Percentiles rank a stretch among this genome's conserved stretches.
These are phyloP conservation scores for Lipomyces starkeyi DNA, from an alignment of 805 yeast species.

Conservation along the genomic window DNA sequence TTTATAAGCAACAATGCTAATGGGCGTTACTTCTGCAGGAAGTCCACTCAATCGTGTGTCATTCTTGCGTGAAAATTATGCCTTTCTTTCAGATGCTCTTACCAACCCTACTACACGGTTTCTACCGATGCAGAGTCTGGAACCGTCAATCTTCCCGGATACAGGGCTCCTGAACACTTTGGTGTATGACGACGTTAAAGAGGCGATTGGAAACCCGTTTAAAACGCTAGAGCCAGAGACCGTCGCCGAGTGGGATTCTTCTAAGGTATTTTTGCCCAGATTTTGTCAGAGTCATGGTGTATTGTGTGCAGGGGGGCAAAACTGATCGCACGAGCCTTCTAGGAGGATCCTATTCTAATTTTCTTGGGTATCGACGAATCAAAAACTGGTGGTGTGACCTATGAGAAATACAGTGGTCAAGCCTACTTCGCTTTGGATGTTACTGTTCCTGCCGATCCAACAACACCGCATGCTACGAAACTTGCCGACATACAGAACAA, in stretches of 20 bases:
- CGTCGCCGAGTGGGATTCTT: constrained; percentile 47
- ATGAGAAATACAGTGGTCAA: constrained; percentile 45
- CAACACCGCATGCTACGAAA: constrained; percentile 1
- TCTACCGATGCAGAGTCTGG: constrained; percentile 49
- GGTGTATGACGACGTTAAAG: constrained; percentile 45
- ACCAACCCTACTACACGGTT: constrained; percentile 57
- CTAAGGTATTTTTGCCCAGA: constrained; percentile 44
- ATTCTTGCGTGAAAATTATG: constrained; percentile 62
- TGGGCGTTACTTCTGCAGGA: constrained; percentile 49
- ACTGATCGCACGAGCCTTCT: too few relatives aligned
- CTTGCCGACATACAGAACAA: constrained; percentile 16
- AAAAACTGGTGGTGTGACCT: constrained; percentile 32
- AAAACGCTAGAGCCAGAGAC: constrained; percentile 39
- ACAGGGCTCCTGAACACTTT: constrained; percentile 45
- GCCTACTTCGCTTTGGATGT: constrained; percentile 51
- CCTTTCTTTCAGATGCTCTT: constrained; percentile 56
- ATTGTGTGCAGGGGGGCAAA: too few relatives aligned
- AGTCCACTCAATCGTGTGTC: constrained; percentile 67
- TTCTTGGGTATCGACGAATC: constrained; percentile 58
- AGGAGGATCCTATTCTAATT: constrained; percentile 43
- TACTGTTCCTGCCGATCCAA: constrained; percentile 31
- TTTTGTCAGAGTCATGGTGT: not conserved
- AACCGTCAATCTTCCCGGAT: constrained; percentile 34
- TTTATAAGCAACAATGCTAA: not conserved
- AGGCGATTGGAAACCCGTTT: constrained; percentile 48